A percentile compares a stretch with the other conserved stretches of the same genome.
Conservation (phyloP, 768 basidiomycete species). For the Suillus bovinus region DNA sequence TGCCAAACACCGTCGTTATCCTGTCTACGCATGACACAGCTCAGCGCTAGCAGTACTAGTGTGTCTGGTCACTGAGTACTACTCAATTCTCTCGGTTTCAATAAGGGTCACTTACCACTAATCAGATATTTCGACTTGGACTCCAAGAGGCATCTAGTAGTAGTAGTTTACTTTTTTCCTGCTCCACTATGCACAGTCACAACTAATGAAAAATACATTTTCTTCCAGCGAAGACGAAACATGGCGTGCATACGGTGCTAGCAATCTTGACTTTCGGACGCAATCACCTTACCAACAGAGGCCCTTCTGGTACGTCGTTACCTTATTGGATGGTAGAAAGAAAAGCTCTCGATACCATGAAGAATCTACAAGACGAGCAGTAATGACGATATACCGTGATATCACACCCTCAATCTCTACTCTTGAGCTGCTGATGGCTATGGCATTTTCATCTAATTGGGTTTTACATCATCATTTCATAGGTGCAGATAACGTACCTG, state of each 20-base stretch:
- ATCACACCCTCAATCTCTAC: neutral
- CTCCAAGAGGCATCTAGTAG: too few species aligned
- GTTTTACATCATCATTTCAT: too few species aligned
- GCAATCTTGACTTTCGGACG: neutral
- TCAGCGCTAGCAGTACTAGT: too few species aligned
- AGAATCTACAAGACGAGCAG: neutral
- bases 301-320: neutral
- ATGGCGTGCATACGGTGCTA: neutral
- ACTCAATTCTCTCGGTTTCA: neutral
- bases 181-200: neutral
- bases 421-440: neutral
- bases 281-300: neutral
- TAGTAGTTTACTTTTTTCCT: neutral
- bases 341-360: neutral
- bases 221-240: neutral
- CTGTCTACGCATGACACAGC: neutral
- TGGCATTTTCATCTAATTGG: too few species aligned
- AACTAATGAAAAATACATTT: too few species aligned
- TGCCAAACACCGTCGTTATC: neutral
- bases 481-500: neutral
- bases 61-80: neutral
- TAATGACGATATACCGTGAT: neutral
- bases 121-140: neutral
- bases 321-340: neutral
- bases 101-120: neutral